Evolutionary conservation across 192 early-diverging fungal genomes (phyloP).

Genomic region (Coemansia sp.): DNA sequence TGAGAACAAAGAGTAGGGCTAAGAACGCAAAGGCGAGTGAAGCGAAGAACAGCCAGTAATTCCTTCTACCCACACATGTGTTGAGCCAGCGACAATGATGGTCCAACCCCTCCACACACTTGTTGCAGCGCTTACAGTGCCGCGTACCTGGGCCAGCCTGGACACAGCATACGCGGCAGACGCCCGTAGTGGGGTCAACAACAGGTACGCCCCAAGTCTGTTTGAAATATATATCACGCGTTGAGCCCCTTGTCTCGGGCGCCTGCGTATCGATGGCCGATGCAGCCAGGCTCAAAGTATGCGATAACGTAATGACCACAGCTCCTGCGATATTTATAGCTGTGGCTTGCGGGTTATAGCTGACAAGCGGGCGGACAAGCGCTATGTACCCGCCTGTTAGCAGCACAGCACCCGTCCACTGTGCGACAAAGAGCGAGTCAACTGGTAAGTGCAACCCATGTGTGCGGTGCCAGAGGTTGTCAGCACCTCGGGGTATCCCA

Average conservation of each 20-base stretch:
- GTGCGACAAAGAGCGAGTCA: slow-evolving; percentile 36
- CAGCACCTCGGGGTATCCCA: slow-evolving; percentile 23
- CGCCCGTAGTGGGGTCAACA: slow-evolving; percentile 26
- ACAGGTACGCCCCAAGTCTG: slow-evolving; percentile 36
- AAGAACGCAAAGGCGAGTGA: slow-evolving; percentile 15
- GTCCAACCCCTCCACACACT: slow-evolving; percentile 41
- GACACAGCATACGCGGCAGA: slow-evolving; percentile 48
- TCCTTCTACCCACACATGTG: slow-evolving; percentile 31
- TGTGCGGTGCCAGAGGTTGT: slow-evolving; percentile 36
- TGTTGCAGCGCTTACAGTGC: slow-evolving; percentile 59
- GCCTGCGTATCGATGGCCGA: slow-evolving; percentile 31
- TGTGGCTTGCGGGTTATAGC: neutral
- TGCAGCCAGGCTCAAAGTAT: slow-evolving; percentile 22
- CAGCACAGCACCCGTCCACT: slow-evolving; percentile 29
- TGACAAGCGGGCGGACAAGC: slow-evolving; percentile 21
- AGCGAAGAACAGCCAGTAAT: slow-evolving; percentile 39
- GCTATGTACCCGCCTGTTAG: slow-evolving; percentile 26
- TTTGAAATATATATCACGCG: slow-evolving; percentile 32
- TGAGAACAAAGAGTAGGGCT: slow-evolving; percentile 18
- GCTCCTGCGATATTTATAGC: neutral
- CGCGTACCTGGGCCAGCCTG: slow-evolving; percentile 20
- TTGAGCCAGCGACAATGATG: slow-evolving; percentile 46
- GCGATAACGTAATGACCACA: neutral
- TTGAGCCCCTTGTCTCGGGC: slow-evolving; percentile 2
- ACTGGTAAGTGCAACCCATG: slow-evolving; percentile 38